A percentile compares a stretch with the other conserved stretches of the same genome.
Evolutionary conservation across 106 monocot species (phyloP).

Genomic region (Alisma plantagoaquatica): DNA sequence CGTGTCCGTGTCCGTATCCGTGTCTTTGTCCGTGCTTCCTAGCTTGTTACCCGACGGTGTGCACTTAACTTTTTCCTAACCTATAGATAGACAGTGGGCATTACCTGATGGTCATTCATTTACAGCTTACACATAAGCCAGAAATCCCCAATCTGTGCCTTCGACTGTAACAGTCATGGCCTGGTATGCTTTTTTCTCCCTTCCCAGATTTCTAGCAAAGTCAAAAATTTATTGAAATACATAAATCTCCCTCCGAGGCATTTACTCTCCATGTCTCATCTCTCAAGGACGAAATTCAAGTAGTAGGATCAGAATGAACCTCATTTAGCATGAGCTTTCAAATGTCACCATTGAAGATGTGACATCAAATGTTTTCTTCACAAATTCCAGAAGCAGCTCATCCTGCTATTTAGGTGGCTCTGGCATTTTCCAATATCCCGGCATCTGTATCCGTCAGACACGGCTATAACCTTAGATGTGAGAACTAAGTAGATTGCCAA

Average conservation of each 20-base stretch:
- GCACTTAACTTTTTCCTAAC: too few relatives aligned
- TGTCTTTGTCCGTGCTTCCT: too few relatives aligned
- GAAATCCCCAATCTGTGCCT: conserved; percentile 83
- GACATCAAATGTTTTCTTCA: conserved; percentile 28
- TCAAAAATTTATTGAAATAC: background rate
- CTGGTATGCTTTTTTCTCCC: conserved; percentile 22
- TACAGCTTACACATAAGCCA: conserved; percentile 85
- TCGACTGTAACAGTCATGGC: conserved; percentile 78
- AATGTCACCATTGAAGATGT: conserved; percentile 49
- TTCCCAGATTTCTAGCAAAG: background rate
- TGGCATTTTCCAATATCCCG: too few relatives aligned
- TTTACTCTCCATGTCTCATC: conserved; percentile 75
- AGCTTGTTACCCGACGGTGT: too few relatives aligned
- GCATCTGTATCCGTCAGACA: too few relatives aligned
- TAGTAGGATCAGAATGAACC: conserved; percentile 62
- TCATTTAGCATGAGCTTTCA: conserved; percentile 64
- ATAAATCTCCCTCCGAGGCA: conserved; percentile 27
- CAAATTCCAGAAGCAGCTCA: background rate
- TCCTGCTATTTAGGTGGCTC: too few relatives aligned
- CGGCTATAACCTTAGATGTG: too few relatives aligned
- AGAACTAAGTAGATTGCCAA: too few relatives aligned
- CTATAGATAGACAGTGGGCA: conserved; percentile 59
- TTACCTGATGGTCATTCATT: conserved; percentile 46
- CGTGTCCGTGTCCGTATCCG: too few relatives aligned
- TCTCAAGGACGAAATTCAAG: conserved; percentile 41